Evolutionary conservation across 1,139 yeast genomes (phyloP), one percentile per base, ranked within the genome.

Genomic region (Lodderomyces jiufengensis): DNA sequence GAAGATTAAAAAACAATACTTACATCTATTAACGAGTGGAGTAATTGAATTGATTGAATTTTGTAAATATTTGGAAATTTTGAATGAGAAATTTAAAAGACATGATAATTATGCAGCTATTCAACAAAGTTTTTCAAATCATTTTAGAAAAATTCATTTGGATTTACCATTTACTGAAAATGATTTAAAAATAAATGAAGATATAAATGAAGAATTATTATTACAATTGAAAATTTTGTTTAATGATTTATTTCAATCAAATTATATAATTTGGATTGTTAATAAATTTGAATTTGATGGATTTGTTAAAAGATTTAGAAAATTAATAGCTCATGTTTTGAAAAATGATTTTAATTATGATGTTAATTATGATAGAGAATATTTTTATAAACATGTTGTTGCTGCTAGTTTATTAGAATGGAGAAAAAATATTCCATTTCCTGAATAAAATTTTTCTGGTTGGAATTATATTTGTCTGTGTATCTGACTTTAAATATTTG

Each of bases 381-480:
- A 16, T 9, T 39, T 39, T 26, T 28, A 36, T 16, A 30, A 39
- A 21, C 35, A 39, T 11, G 31, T 39, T 11, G 27, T 39, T 11
- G 39, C 39, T 24, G 42, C 42, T 16, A 39, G 42, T 26, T 39
- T 39, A 15, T 11, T 29, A 3, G 39, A 39, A 25, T 39, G 42
- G 42, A 36, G 29, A 20, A 35, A 24, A 24, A 34, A 33, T 18
- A 39, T 39, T 8, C 37, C 36, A 7, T 33, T 36, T 30, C 26
- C 42, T 12, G 13, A 29, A 18, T 29, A 20, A 10, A 9, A 5
- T 21, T n/a, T n/a, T n/a, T n/a, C n/a, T n/a, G n/a, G n/a, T n/a
- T n/a, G 14, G 8, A 20, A 6, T n/a, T n/a, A n/a, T n/a, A n/a
- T n/a, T n/a, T n/a, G n/a, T n/a, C n/a, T n/a, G n/a, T n/a, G n/a